Conservation (phyloP, 2,329 filamentous ascomycete species). For the Madurella fahalii region DNA sequence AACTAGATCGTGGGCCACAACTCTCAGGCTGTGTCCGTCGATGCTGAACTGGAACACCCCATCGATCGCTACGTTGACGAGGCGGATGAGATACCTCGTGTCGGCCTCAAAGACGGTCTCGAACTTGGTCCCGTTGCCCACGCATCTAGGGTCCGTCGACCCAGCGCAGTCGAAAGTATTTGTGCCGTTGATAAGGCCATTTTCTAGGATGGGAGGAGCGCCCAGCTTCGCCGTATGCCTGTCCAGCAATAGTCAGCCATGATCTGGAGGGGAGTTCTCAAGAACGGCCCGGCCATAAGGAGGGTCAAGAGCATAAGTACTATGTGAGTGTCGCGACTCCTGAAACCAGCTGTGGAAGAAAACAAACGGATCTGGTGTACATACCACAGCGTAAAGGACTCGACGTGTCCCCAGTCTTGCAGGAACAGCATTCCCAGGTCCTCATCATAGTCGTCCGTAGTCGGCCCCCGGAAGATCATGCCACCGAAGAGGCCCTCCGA, state of each 20-base stretch:
- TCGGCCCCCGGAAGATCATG: conserved; percentile 44
- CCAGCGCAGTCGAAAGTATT: conserved; percentile 29
- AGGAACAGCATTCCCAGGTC: conserved; percentile 47
- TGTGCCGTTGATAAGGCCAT: conserved; percentile 43
- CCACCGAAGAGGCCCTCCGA: conserved; percentile 44
- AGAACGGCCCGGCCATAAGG: too few relatives aligned
- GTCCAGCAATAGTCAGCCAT: too few relatives aligned
- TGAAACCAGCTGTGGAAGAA: too few relatives aligned
- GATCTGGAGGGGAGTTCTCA: too few relatives aligned
- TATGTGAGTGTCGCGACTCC: too few relatives aligned
- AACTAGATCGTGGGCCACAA: conserved; percentile 57
- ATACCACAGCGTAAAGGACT: conserved; percentile 22
- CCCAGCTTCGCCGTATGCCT: conserved; percentile 16
- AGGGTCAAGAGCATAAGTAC: too few relatives aligned
- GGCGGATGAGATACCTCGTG: conserved; percentile 36
- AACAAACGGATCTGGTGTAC: neutral
- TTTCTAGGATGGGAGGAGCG: conserved; percentile 39
- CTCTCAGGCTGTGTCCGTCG: conserved; percentile 53
- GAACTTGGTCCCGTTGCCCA: conserved; percentile 19
- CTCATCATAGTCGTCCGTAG: conserved; percentile 43
- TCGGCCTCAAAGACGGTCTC: conserved; percentile 15
- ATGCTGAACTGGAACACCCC: conserved; percentile 47
- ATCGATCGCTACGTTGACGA: conserved; percentile 46
- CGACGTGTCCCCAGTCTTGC: conserved; percentile 45
- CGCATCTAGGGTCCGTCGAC: conserved; percentile 4